Evolutionary conservation across 345 rosid genomes (phyloP).

Genomic region (Arabidopsis arenosa): DNA sequence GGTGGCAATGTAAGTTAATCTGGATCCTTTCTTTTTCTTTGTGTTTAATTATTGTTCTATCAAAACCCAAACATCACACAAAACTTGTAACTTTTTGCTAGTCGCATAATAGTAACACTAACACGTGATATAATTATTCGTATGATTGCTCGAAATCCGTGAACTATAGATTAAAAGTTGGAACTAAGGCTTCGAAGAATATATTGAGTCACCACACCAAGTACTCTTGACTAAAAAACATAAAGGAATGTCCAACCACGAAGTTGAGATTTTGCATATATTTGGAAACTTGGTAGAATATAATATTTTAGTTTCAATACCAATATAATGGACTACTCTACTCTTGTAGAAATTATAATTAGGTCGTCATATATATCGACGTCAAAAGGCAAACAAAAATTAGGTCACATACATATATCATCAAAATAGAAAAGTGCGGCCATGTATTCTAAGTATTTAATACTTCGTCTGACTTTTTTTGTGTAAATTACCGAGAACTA

Average conservation of each 20-base stretch:
- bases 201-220: constrained; percentile 23
- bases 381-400: constrained; percentile 15
- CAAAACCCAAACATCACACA: neutral
- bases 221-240: constrained; percentile 20
- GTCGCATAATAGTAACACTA: neutral
- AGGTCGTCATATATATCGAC: constrained; percentile 39
- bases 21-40: neutral
- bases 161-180: neutral
- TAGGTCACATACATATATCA: constrained; percentile 34
- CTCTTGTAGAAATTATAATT: constrained; percentile 13
- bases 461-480: constrained; percentile 23
- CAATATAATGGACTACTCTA: constrained; percentile 18
- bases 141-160: neutral
- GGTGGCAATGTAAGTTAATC: constrained; percentile 2
- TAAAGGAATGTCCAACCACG: constrained; percentile 14
- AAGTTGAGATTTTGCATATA: constrained; percentile 20
- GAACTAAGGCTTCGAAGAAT: neutral
- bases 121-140: neutral
- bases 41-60: neutral
- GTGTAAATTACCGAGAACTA: constrained; percentile 32
- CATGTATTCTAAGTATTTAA: constrained; percentile 9
- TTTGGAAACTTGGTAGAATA: constrained; percentile 13
- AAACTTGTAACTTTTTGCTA: neutral
- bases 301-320: neutral
- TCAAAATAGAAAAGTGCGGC: constrained; percentile 14